Evolutionary conservation across 2,329 filamentous ascomycete genomes (phyloP), one percentile per base, ranked within the genome.

Genomic region (Phyllosticta citriasiana): DNA sequence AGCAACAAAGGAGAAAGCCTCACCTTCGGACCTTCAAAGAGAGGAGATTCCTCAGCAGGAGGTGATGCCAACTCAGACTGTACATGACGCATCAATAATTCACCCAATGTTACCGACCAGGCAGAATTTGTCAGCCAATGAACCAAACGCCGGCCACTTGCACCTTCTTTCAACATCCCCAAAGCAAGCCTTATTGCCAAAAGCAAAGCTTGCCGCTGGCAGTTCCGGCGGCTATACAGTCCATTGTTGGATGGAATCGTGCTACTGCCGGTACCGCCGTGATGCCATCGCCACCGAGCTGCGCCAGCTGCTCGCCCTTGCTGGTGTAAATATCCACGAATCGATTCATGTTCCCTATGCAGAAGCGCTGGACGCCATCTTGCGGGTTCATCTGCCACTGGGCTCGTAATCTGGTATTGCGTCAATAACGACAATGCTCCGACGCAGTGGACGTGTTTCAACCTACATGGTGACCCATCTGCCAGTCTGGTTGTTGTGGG

Each of bases 311-410:
- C 68, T 91, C 87, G 0, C 94, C 94, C 56, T 88, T 83, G 0
- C 85, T 82, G 0, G 88, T 88, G 72, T 88, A 99, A 1, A 99
- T 83, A 70, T 99, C 94, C 1, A 97, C 90, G 67, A 97, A 97
- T 1, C 94, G 85, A 71, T 96, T 96, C 94, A 97, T 97, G 67
- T 97, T 99, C 1, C 90, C 94, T 62, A 99, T 93, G 25, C 85
- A 89, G 68, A 99, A 91, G 64, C 93, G 91, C 65, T 96, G 87
- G 4, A 95, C 85, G 7, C 87, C 86, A 62, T 94, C 90, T 35
- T 81, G 77, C 0, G 94, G 93, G 54, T 83, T 81, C 33, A 83
- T 79, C 73, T 99, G 94, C 94, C 94, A 99, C 67, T 96, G 91
- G 72, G 94, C 82, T 81, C 95, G 71, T 80, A 88, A 52, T 61